Evolutionary conservation across 2,329 filamentous ascomycete genomes (phyloP).

Genomic region (Diaporthe citri): DNA sequence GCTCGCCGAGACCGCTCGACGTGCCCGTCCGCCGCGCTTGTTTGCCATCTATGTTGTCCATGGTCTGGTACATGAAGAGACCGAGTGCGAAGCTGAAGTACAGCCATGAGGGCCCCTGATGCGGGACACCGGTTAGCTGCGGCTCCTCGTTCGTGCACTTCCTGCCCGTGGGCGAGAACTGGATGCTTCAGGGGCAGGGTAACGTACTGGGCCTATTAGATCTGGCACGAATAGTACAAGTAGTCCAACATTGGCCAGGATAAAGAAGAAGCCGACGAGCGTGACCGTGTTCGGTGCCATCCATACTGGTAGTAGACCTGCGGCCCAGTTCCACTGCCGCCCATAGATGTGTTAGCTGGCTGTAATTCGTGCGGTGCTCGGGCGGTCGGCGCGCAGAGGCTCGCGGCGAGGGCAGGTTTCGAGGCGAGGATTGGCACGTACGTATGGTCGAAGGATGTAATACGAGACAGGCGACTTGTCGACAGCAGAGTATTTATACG

Average conservation of each 20-base stretch:
- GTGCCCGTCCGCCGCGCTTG: slow-evolving; percentile 95
- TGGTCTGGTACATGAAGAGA: slow-evolving; percentile 98
- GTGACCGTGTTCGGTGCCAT: slow-evolving; percentile 98
- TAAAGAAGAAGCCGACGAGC: slow-evolving; percentile 93
- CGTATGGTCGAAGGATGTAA: slow-evolving; percentile 95
- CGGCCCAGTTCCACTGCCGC: slow-evolving; percentile 93
- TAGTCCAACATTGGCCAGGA: slow-evolving; percentile 82
- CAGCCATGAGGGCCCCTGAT: slow-evolving; percentile 86
- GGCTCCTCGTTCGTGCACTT: neutral
- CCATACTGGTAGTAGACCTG: slow-evolving; percentile 93
- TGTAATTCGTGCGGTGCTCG: slow-evolving; percentile 22
- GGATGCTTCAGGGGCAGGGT: slow-evolving; percentile 26
- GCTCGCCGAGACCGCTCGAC: slow-evolving; percentile 92
- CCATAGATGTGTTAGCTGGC: slow-evolving; percentile 39
- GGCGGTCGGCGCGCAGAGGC: slow-evolving; percentile 27
- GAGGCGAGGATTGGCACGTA: slow-evolving; percentile 62
- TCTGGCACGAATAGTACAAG: slow-evolving; percentile 88
- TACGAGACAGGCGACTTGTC: slow-evolving; percentile 95
- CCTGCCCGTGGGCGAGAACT: neutral
- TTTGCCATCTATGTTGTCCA: slow-evolving; percentile 99
- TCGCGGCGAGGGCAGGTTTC: slow-evolving; percentile 34
- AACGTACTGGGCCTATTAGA: slow-evolving; percentile 84
- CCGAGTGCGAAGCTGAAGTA: slow-evolving; percentile 97
- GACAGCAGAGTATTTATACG: slow-evolving; percentile 97
- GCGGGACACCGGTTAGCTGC: slow-evolving; percentile 34